Base-by-base conservation (phyloP, 2,329 filamentous ascomycete genomes). In the Colletotrichum destructivum region DNA sequence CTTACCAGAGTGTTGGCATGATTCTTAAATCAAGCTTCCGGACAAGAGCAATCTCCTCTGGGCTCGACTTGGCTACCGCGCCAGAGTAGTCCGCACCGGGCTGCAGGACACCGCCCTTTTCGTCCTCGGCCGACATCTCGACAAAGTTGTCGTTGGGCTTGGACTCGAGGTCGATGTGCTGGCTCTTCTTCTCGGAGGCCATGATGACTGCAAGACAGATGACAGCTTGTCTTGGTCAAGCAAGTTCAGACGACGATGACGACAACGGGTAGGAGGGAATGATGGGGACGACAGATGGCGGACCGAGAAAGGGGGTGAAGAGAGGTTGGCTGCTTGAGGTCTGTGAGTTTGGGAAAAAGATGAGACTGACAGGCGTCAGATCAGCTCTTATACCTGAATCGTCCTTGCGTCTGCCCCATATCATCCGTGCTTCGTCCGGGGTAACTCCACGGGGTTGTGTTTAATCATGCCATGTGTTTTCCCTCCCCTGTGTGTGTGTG, bases 1-100 rank as follows among this genome's bases (percentile, higher is more conserved):
- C 66, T 8, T 79, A 74, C 69, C 80, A 82, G 13, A 84, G 72
- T 65, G 81, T 82, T 2, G 84, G 84, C 75, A 84, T 81, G 75
- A 83, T 82, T 51, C 81, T 75, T 52, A 72, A 76, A 62, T 83
- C 81, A 3, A 82, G 73, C 72, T 82, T 83, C 56, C 79, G 75
- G 15, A 83, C 81, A 12, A 83, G 79, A 0, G 76, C 76, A 65
- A 82, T 82, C 74, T 82, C 81, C 38, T 74, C 76, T 11, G 77
- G 74, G 57, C 76, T 76, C 2, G 77, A 78, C 73, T 83, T 83
- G 60, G 75, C 77, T 4, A 78, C 75, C 0, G 81, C 81, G 4
- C 81, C 80, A 8, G 78, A 81, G 69, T 81, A 81, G 51, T 82
- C 80, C 0, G 76, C 78, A 18, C 75, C 71, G 4, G 76, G 69